Evolutionary conservation across 2,329 filamentous ascomycete genomes (phyloP), one percentile per base, ranked within the genome.

Genomic region (Drechslerella dactyloides): DNA sequence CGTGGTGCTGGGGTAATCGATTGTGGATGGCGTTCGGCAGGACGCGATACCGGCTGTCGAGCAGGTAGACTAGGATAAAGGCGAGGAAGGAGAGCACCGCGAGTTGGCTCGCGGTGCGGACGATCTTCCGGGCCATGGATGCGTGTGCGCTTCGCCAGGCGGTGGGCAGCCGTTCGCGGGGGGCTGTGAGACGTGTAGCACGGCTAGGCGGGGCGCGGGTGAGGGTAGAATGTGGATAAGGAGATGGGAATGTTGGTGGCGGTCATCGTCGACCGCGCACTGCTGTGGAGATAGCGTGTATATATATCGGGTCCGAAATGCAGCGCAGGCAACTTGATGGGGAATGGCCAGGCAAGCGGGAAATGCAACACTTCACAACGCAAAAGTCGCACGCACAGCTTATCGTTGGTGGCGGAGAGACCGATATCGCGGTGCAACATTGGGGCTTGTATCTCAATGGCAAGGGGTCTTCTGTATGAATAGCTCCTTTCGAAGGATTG

Each of bases 31-130:
- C 86, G 77, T 88, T 87, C 46, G 93, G 93, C 37, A 97, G 86
- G 69, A 97, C 89, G 75, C 90, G 86, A 82, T 94, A 96, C 79
- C 89, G 90, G 78, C 88, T 90, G 81, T 97, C 93, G 82, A 96
- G 87, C 79, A 96, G 85, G 80, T 93, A 87, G 75, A 92, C 81
- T 77, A 93, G 81, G 76, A 93, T 78, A 75, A 93, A 82, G 75
- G 89, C 85, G 77, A 91, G 82, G 75, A 85, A 79, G 63, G 86
- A 83, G 65, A 91, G 83, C 65, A 86, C 83, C 74, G 85, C 83
- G 78, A 94, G 86, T 84, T 97, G 91, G 78, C 89, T 83, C 78
- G 89, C 85, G 74, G 91, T 91, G 24, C 76, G 74, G 48, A 77
- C 74, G 56, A 77, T 76, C 59, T 74, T 75, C 55, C 76, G 76